Evolutionary conservation across 345 rosid genomes (phyloP).

Genomic region (Turritis glabra): DNA sequence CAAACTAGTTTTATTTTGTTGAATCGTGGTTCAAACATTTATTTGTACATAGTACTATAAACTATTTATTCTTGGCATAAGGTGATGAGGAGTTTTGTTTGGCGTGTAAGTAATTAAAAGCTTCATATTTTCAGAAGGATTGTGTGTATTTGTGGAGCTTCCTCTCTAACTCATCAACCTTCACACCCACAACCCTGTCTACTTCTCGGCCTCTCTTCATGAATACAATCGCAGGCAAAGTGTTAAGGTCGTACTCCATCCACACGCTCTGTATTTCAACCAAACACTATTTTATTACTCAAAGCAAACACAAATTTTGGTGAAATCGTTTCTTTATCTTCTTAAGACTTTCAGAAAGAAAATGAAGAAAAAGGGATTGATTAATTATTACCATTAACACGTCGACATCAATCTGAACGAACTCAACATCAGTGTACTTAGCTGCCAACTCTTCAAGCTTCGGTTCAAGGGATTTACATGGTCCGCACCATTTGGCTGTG

Average conservation of each 20-base stretch:
- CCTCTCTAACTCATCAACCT: conserved; percentile 52
- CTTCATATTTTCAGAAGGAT: conserved; percentile 10
- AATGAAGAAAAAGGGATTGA: background rate
- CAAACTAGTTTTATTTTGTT: conserved; percentile 7
- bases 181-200: conserved; percentile 60
- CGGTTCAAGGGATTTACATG: conserved; percentile 65
- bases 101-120: conserved; percentile 1
- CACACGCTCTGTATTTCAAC: conserved; percentile 48
- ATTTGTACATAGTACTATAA: background rate
- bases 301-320: background rate
- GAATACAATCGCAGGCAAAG: conserved; percentile 61
- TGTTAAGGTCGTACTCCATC: conserved; percentile 38
- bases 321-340: background rate
- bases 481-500: conserved; percentile 83
- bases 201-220: conserved; percentile 65
- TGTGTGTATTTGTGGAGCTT: conserved; percentile 56
- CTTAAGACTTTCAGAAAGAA: background rate
- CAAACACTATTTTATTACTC: conserved; percentile 13
- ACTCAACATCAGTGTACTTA: conserved; percentile 53
- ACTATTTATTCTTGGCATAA: conserved; percentile 12
- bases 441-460: conserved; percentile 55
- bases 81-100: conserved; percentile 11
- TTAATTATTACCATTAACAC: conserved; percentile 43
- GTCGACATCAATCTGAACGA: conserved; percentile 79
- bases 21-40: background rate